Conservation (phyloP, 2,329 filamentous ascomycete species). For the Sclerotinia sclerotiorum region DNA sequence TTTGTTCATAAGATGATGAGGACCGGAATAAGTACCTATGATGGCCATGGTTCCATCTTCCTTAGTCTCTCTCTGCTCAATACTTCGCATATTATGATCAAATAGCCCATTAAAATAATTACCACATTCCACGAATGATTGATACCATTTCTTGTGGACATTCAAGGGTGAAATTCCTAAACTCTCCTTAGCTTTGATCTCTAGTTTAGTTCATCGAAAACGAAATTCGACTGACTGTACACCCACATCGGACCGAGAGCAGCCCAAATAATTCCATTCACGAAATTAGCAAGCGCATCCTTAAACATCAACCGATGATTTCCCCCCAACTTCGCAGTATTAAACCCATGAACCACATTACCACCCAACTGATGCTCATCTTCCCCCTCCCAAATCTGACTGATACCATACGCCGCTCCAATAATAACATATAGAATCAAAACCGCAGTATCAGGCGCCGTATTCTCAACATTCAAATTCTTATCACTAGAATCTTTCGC, state of each 20-base stretch:
- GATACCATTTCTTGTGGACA: not conserved
- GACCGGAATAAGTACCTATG: constrained; percentile 40
- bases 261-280: not conserved
- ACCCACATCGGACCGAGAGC: constrained; percentile 3
- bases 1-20: constrained; percentile 50
- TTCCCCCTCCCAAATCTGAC: constrained; percentile 59
- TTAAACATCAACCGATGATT: not conserved
- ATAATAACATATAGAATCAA: constrained; percentile 59
- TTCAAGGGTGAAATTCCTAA: not conserved
- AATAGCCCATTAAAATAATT: not conserved
- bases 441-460: constrained; percentile 65
- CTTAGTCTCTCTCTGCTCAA: constrained; percentile 32
- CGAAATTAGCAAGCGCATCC: not conserved
- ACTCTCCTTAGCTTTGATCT: not conserved
- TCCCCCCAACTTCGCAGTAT: constrained; percentile 40
- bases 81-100: constrained; percentile 21
- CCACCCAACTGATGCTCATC: constrained; percentile 46
- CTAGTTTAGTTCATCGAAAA: not conserved
- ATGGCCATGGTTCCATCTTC: constrained; percentile 46
- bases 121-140: not conserved
- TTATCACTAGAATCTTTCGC: constrained; percentile 51
- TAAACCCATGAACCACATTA: not conserved
- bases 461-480: constrained; percentile 52
- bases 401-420: constrained; percentile 69
- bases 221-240: not conserved